Conservation (phyloP, 352 stramenopile genomes). For the Phytophthora vignae region DNA sequence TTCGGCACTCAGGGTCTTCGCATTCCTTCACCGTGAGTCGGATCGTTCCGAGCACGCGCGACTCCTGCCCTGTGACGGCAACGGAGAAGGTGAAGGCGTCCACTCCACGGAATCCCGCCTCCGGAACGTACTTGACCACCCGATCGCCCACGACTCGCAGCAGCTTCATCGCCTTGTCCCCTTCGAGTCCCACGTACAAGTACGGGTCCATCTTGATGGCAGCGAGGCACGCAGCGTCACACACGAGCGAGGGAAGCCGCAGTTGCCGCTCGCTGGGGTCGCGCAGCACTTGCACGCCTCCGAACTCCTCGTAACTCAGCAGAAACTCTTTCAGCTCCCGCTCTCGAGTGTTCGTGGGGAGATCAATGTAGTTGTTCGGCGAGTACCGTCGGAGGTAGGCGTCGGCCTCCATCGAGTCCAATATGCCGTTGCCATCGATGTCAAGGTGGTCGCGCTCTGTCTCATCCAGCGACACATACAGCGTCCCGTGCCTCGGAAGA, state of each 20-base stretch:
- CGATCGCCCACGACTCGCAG: slow-evolving; percentile 52
- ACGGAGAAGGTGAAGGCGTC: slow-evolving; percentile 75
- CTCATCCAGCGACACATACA: slow-evolving; percentile 61
- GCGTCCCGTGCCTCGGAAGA: slow-evolving; percentile 73
- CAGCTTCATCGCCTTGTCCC: slow-evolving; percentile 59
- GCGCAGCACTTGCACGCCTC: slow-evolving; percentile 56
- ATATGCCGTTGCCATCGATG: slow-evolving; percentile 56
- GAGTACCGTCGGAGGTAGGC: slow-evolving; percentile 62
- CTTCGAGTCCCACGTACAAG: slow-evolving; percentile 53
- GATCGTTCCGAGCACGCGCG: slow-evolving; percentile 58
- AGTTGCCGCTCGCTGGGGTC: slow-evolving; percentile 66
- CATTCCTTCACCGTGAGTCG: slow-evolving; percentile 65
- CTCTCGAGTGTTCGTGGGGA: slow-evolving; percentile 47
- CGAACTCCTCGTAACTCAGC: slow-evolving; percentile 47
- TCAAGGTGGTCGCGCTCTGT: slow-evolving; percentile 77
- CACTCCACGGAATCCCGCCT: slow-evolving; percentile 51
- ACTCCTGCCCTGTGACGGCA: slow-evolving; percentile 50
- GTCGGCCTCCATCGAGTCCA: slow-evolving; percentile 67
- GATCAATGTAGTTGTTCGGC: slow-evolving; percentile 48
- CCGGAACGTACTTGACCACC: slow-evolving; percentile 67
- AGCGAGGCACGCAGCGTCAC: slow-evolving; percentile 54
- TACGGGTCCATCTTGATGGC: slow-evolving; percentile 64
- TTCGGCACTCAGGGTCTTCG: slow-evolving; percentile 51
- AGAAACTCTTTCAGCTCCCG: slow-evolving; percentile 62
- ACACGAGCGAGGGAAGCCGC: slow-evolving; percentile 56